Evolutionary conservation across 306 rosid species (phyloP).

Genomic region (Inga leiocalycina): DNA sequence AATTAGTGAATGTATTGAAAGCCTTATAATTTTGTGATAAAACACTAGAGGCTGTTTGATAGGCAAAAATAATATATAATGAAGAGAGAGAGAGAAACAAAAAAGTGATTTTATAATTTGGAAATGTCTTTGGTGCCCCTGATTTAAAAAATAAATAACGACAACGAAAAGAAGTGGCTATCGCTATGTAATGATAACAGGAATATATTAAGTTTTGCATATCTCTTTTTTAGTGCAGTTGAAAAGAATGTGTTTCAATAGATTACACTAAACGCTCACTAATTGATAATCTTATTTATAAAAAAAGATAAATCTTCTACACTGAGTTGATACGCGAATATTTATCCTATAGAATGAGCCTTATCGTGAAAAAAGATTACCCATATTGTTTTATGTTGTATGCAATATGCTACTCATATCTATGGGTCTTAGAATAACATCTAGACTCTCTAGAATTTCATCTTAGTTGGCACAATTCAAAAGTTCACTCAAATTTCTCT

Average conservation of each 20-base stretch:
- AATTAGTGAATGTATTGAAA: background rate
- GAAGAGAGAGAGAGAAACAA: background rate
- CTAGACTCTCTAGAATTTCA: constrained; percentile 16
- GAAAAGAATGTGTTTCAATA: background rate
- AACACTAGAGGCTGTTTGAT: background rate
- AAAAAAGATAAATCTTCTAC: background rate
- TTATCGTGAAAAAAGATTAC: no score
- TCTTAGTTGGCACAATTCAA: constrained; percentile 11
- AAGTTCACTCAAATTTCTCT: background rate
- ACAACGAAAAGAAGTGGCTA: background rate
- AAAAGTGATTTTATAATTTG: background rate
- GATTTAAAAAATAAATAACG: background rate
- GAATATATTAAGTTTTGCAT: background rate
- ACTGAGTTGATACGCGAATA: background rate
- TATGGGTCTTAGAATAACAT: background rate
- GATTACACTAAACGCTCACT: background rate
- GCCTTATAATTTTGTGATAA: background rate
- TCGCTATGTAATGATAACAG: background rate
- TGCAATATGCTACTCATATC: background rate
- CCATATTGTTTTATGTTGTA: background rate
- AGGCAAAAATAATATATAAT: background rate
- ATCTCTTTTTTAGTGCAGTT: background rate
- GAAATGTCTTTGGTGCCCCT: background rate
- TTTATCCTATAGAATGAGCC: background rate
- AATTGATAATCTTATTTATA: background rate